Base-by-base conservation (phyloP, 192 early-diverging fungal species). In the Rhizoclosmatium globosum region DNA sequence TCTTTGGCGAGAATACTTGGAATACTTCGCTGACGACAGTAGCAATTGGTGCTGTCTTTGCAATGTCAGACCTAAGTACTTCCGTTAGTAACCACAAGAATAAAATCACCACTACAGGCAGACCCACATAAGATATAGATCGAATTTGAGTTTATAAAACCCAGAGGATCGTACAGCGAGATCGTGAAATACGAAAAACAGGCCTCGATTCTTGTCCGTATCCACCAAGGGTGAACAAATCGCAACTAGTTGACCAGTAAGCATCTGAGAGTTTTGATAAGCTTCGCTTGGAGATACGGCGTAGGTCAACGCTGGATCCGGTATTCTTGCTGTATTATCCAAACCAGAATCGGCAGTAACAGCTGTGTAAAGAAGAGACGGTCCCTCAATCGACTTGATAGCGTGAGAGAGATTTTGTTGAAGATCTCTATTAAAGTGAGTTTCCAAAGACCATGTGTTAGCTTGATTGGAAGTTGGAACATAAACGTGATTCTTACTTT, bases 181-280 rank as follows among this genome's bases (percentile, higher is more conserved):
- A 59, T 88, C 87, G 59, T 79, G 75, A 68, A 87, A 88, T 15
- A 88, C 78, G 71, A 86, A 89, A 79, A 83, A 88, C 41, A 79
- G 42, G 13, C 81, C 85, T n/a, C 74, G 79, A 17, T 70, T 78
- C 3, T 77, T 81, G n/a, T 85, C 78, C 19, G 79, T 23, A 64
- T 87, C 81, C n/a, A 59, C 6, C 41, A 87, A 46, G 15, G 56
- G 21, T 31, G 53, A 13, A 23, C 67, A 38, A 1, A 69, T 38
- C 17, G 67, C 70, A 2, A 77, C 74, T 13, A 78, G 64, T 43
- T 68, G 72, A 4, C 84, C 84, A 13, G 71, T 57, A 41, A 85
- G 56, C 31, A 74, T 70, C 48, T 82, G 84, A 19, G n/a, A n/a
- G n/a, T n/a, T n/a, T n/a, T n/a, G n/a, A n/a, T n/a, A n/a, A n/a